Conservation (phyloP, 306 rosid species). For the Citrullus amarus region DNA sequence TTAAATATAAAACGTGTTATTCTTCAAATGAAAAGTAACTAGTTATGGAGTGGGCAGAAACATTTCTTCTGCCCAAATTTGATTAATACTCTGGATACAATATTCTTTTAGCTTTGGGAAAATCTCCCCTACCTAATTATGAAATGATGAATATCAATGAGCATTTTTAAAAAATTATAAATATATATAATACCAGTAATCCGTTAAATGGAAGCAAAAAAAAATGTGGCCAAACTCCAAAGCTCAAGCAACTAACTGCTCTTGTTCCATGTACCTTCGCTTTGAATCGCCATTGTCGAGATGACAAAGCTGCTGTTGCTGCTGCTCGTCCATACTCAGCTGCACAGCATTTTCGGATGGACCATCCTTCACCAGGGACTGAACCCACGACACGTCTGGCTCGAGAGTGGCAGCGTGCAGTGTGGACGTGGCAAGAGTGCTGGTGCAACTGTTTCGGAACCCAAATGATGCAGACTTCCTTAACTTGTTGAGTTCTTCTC, state of each 20-base stretch:
- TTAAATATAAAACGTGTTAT: not conserved
- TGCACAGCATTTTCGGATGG: conserved; percentile 20
- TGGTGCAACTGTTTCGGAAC: conserved; percentile 28
- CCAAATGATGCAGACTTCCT: conserved; percentile 67
- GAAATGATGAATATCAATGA: conserved; percentile 1
- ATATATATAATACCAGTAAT: not conserved
- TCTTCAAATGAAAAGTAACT: not conserved
- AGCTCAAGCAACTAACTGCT: conserved; percentile 51
- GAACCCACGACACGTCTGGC: conserved; percentile 69
- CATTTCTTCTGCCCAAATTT: conserved; percentile 9
- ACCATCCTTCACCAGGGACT: conserved; percentile 53
- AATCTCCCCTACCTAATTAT: not conserved
- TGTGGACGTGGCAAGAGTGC: conserved; percentile 13
- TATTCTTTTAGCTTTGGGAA: not conserved
- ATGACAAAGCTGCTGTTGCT: conserved; percentile 32
- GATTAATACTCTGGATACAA: not conserved
- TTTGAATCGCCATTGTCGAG: conserved; percentile 30
- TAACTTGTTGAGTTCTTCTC: conserved; percentile 53
- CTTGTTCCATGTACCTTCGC: conserved; percentile 55
- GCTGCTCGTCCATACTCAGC: conserved; percentile 28
- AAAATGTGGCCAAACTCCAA: not conserved
- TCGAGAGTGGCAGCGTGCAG: conserved; percentile 20
- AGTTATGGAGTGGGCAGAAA: conserved; percentile 11
- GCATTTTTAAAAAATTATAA: not conserved
- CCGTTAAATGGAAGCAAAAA: not conserved